phyloP scores from a whole-genome alignment of 371 early-diverging fungal species.

The Nematocida sp. region DNA sequence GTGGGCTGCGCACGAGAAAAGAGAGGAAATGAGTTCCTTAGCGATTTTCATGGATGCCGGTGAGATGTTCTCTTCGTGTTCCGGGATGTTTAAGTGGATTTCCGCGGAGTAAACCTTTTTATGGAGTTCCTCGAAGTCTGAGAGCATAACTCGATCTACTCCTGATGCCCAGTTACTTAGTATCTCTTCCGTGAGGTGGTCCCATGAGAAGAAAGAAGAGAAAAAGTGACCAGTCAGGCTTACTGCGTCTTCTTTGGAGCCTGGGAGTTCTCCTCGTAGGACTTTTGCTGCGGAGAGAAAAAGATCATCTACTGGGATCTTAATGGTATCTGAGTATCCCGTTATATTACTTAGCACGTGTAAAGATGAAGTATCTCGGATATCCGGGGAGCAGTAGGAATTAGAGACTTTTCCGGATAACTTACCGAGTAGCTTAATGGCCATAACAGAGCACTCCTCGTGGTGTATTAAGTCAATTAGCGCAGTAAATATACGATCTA shows the following conservation, averaged over 20 bases:
- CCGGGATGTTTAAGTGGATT: conserved; percentile 1
- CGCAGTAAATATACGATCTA: conserved; percentile 22
- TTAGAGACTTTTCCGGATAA: conserved; percentile 26
- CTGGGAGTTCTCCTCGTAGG: neutral
- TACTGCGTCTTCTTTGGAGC: conserved; percentile 11
- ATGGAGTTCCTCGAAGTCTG: conserved; percentile 48
- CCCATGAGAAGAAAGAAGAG: conserved; percentile 33
- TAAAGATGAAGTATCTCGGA: neutral
- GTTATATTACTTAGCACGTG: conserved; percentile 3
- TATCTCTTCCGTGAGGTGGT: conserved; percentile 9
- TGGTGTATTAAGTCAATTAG: conserved; percentile 38
- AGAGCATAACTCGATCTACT: conserved; percentile 6
- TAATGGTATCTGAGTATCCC: conserved; percentile 20
- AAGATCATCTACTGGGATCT: neutral
- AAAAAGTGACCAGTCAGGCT: conserved; percentile 33
- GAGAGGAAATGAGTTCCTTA: conserved; percentile 6
- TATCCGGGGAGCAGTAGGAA: neutral
- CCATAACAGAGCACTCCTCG: conserved; percentile 50
- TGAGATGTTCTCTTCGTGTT: neutral
- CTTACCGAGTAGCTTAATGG: conserved; percentile 55
- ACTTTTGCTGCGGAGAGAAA: conserved; percentile 15
- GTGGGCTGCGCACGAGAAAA: conserved; percentile 33
- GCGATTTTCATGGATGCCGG: neutral
- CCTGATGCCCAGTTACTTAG: neutral
- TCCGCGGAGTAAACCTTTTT: neutral